Evolutionary conservation across 352 stramenopile genomes (phyloP).

Genomic region (Globisporangium middletonii): DNA sequence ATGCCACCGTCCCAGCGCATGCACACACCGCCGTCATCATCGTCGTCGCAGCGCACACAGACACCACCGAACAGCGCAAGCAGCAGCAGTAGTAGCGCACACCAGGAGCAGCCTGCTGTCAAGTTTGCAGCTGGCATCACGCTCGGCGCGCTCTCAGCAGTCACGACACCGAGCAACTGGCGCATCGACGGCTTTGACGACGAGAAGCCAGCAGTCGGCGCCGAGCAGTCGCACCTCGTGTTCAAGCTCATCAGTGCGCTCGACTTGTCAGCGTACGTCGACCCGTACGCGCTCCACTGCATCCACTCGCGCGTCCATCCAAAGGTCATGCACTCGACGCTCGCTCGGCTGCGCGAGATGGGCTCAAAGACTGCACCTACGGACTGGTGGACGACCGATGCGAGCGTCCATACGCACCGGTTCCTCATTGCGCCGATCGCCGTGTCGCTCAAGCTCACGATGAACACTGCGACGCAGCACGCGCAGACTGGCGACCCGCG

Average conservation of each 20-base stretch:
- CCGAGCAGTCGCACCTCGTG: conserved; percentile 56
- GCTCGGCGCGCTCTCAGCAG: conserved; percentile 74
- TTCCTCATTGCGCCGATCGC: conserved; percentile 83
- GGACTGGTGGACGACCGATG: conserved; percentile 77
- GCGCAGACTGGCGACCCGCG: conserved; percentile 66
- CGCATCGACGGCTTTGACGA: conserved; percentile 67
- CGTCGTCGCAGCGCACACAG: conserved; percentile 15
- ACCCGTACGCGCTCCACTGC: conserved; percentile 79
- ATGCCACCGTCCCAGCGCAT: conserved; percentile 7
- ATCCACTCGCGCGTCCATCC: conserved; percentile 81
- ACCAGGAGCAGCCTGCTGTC: conserved; percentile 13
- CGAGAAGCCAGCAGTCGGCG: conserved; percentile 14
- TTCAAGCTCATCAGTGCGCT: conserved; percentile 87
- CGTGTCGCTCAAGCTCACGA: conserved; percentile 81
- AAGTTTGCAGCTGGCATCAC: conserved; percentile 80
- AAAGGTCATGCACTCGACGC: conserved; percentile 66
- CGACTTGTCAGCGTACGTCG: conserved; percentile 84
- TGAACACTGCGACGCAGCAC: conserved; percentile 79
- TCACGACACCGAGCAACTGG: conserved; percentile 84
- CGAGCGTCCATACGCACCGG: conserved; percentile 64
- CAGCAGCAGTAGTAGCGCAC: conserved; percentile 6
- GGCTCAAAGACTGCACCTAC: conserved; percentile 40
- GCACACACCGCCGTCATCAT: not conserved
- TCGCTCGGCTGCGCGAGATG: conserved; percentile 82
- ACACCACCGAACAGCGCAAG: conserved; percentile 9